Conservation (phyloP, 1,139 yeast genomes). For the Petasospora fabianii region DNA sequence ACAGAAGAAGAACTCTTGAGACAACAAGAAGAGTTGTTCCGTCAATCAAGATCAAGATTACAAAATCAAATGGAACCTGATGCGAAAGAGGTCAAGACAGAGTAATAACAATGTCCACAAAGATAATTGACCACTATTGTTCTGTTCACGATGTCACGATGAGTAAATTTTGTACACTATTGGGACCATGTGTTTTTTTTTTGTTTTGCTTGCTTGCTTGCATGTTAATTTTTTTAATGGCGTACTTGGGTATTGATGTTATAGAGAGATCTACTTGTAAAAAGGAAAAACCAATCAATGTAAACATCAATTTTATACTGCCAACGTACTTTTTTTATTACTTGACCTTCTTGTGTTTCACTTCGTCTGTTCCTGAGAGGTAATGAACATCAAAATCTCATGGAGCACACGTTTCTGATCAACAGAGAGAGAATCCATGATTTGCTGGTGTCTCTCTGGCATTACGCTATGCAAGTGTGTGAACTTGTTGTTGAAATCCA, state of each 20-base stretch:
- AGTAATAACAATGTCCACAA: conserved; percentile 1
- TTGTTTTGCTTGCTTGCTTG: neutral
- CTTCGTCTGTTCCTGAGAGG: neutral
- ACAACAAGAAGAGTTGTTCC: conserved; percentile 91
- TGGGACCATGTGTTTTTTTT: no score
- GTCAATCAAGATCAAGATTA: conserved; percentile 77
- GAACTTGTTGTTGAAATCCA: conserved; percentile 43
- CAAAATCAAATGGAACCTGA: conserved; percentile 36
- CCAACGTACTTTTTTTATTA: no score
- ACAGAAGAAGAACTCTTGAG: conserved; percentile 86
- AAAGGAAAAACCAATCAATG: no score
- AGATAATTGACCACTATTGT: neutral
- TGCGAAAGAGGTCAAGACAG: conserved; percentile 7
- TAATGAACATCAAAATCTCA: conserved; percentile 29
- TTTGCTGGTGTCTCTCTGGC: conserved; percentile 33
- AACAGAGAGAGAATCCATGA: conserved; percentile 27
- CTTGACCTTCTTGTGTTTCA: no score
- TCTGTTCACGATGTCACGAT: neutral
- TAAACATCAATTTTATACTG: no score
- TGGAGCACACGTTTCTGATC: conserved; percentile 30
- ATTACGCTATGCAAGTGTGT: conserved; percentile 29
- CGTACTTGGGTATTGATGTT: no score
- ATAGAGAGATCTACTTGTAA: no score
- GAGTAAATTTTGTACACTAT: conserved; percentile 11
- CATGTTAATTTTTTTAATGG: no score